Evolutionary conservation across 2,329 filamentous ascomycete genomes (phyloP).

Genomic region (Penicillium verrucosum): DNA sequence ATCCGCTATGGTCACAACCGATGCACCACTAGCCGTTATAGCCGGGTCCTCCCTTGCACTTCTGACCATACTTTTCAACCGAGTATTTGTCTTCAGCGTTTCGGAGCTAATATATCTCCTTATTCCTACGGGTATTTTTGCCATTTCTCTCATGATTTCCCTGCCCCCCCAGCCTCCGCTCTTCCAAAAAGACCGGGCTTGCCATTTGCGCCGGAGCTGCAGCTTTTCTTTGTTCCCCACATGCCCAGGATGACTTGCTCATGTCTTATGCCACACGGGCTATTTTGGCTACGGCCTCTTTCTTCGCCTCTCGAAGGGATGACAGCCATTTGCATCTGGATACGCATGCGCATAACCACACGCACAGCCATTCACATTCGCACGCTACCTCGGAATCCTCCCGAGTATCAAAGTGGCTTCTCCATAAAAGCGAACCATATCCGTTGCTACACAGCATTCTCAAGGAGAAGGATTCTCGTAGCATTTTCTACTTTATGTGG

Average conservation of each 20-base stretch:
- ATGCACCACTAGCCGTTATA: conserved; percentile 30
- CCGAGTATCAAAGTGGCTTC: conserved; percentile 66
- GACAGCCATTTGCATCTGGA: conserved; percentile 27
- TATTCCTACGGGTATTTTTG: conserved; percentile 24
- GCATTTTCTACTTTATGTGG: conserved; percentile 97
- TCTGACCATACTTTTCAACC: conserved; percentile 23
- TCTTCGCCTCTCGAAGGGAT: conserved; percentile 34
- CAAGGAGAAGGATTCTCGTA: conserved; percentile 83
- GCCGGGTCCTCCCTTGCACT: conserved; percentile 28
- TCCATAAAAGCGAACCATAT: conserved; percentile 66
- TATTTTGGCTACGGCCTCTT: conserved; percentile 29
- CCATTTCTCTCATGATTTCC: conserved; percentile 27
- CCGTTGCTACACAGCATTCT: conserved; percentile 83
- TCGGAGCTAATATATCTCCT: conserved; percentile 26
- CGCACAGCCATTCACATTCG: conserved; percentile 24
- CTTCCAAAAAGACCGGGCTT: conserved; percentile 33
- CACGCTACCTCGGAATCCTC: conserved; percentile 54
- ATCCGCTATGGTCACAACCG: conserved; percentile 17
- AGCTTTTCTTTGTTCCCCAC: conserved; percentile 30
- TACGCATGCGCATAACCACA: conserved; percentile 33
- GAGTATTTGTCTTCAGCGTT: conserved; percentile 19
- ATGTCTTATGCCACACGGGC: conserved; percentile 28
- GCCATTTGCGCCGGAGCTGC: conserved; percentile 26
- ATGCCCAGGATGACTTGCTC: conserved; percentile 26
- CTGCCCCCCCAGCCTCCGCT: conserved; percentile 25